A percentile compares a stretch with the other conserved stretches of the same genome.
Evolutionary conservation across 306 rosid genomes (phyloP).

Genomic region (Cucurbita moschata): DNA sequence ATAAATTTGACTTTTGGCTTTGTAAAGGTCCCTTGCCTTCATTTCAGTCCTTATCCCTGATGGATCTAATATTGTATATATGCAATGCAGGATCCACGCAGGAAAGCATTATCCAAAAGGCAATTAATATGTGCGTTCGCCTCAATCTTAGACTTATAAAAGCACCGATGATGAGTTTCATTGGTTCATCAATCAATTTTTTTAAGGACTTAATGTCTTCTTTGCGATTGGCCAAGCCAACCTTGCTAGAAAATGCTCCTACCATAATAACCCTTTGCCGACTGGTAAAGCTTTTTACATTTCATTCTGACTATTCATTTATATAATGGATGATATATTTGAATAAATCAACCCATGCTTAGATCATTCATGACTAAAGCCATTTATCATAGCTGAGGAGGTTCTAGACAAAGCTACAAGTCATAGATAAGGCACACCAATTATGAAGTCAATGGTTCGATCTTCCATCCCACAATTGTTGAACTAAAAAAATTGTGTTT

Average conservation of each 20-base stretch:
- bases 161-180: not conserved
- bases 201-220: not conserved
- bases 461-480: too few relatives aligned
- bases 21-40: not conserved
- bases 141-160: conserved; percentile 4
- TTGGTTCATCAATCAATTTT: not conserved
- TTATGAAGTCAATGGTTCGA: too few relatives aligned
- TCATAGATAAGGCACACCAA: too few relatives aligned
- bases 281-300: not conserved
- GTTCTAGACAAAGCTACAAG: not conserved
- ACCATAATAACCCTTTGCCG: not conserved
- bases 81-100: not conserved
- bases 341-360: not conserved
- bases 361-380: not conserved
- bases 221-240: not conserved
- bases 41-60: not conserved
- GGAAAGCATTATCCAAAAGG: not conserved
- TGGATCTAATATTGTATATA: not conserved
- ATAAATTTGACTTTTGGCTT: not conserved
- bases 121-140: not conserved
- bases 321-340: not conserved
- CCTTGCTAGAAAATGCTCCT: not conserved
- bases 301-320: not conserved
- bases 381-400: not conserved
- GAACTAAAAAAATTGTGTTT: too few relatives aligned